Base-by-base conservation (phyloP, 805 yeast species). In the Scheffersomyces amazonensis region DNA sequence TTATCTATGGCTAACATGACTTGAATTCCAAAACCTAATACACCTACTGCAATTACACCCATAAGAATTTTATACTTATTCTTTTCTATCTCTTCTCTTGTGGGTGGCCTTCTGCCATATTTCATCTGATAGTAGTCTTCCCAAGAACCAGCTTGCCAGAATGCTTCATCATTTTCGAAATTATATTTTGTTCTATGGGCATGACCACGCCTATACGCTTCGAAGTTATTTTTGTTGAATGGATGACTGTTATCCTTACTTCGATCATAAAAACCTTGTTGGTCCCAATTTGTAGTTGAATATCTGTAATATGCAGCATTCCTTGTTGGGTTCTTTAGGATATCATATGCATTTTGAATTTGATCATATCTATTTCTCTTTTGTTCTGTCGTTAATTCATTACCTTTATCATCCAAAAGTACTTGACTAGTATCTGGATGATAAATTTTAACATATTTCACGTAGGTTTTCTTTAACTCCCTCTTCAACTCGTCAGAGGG, bases 91-190 rank as follows among this genome's bases (percentile, higher is more conserved):
- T 66, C 66, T 44, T 64, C 65, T 48, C 56, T 54, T 38, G 76
- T 62, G 16, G 69, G 75, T 4, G 71, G 70, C 15, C 42, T 37
- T 18, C 68, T 47, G 22, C 62, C 52, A 39, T 64, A 58, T 49
- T 56, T 57, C 66, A 70, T 64, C 29, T 58, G 52, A 66, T 78
- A 73, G 52, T 71, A 73, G 40, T 80, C 86, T 44, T 79, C 83
- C 85, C 85, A 79, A 0, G 75, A 75, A 1, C 80, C 80, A 0
- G 85, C 83, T 34, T 64, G 73, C 78, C 82, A 77, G 54, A 80
- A 80, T 24, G 62, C 61, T 38, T 71, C 73, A 45, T 65, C 61
- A 24, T 54, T 50, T 2, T 57, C 37, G 38, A 62, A 67, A 24
- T 49, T 39, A 43, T 64, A 61, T 31, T 53, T 41, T 27, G 34